These are phyloP conservation scores for Trifolium subterraneum DNA, from an alignment of 306 rosid species.

Conservation along the genomic window DNA sequence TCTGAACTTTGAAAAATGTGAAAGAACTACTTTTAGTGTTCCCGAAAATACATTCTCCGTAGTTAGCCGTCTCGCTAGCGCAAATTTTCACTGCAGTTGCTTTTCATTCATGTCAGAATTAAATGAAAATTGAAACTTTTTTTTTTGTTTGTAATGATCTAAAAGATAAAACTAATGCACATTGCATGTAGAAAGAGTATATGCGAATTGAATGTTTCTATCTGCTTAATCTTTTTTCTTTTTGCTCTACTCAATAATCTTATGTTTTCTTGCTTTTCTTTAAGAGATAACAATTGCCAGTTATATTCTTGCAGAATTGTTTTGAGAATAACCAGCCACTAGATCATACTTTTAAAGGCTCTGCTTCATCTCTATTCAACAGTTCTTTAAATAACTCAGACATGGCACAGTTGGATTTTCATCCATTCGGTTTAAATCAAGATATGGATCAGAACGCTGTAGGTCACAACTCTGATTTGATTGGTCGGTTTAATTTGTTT, in stretches of 20 bases:
- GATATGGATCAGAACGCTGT: slow-evolving; percentile 52
- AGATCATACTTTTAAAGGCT: slow-evolving; percentile 59
- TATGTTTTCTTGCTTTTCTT: slow-evolving; percentile 23
- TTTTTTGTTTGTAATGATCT: too few species aligned
- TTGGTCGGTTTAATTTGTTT: slow-evolving; percentile 38
- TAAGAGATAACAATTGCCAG: slow-evolving; percentile 31
- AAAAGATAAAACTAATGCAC: background rate
- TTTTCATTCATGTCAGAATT: background rate
- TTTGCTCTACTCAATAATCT: slow-evolving; percentile 21
- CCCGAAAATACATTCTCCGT: background rate
- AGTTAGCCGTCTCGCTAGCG: background rate
- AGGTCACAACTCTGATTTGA: slow-evolving; percentile 41
- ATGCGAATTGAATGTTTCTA: background rate
- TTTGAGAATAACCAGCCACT: slow-evolving; percentile 54
- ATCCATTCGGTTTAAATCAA: slow-evolving; percentile 54
- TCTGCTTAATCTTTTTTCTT: slow-evolving; percentile 3
- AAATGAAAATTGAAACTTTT: background rate
- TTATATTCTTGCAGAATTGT: slow-evolving; percentile 63
- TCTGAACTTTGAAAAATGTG: background rate
- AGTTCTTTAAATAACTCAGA: slow-evolving; percentile 56
- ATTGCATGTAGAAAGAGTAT: slow-evolving; percentile 20
- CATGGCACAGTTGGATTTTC: slow-evolving; percentile 60
- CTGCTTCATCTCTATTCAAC: slow-evolving; percentile 56
- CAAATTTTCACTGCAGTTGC: background rate
- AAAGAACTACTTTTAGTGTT: background rate